Conservation (phyloP, 176 grass and related monocot genomes). For the Alopecurus myosuroides region DNA sequence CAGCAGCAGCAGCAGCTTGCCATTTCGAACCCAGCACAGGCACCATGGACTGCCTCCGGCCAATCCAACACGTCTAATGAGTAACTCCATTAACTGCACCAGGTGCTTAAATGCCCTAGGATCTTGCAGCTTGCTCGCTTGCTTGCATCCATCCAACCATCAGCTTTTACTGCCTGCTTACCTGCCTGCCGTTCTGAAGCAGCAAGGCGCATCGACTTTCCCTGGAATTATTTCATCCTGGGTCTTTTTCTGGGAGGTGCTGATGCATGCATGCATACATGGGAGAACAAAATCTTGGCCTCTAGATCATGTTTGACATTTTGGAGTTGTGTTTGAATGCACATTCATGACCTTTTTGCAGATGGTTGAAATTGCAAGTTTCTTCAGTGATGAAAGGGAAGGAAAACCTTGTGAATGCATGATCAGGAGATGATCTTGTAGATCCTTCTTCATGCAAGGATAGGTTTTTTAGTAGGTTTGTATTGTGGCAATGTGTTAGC, state of each 20-base stretch:
- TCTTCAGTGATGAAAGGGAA: conserved; percentile 26
- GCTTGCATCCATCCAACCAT: conserved; percentile 20
- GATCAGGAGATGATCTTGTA: not conserved
- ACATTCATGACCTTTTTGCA: not conserved
- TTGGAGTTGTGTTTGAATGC: conserved; percentile 20
- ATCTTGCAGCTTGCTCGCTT: conserved; percentile 9
- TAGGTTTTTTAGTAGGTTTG: not conserved
- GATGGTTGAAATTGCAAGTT: conserved; percentile 1
- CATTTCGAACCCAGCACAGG: conserved; percentile 23
- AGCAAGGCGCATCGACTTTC: conserved; percentile 19
- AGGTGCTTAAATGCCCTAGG: conserved; percentile 33
- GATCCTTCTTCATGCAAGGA: conserved; percentile 15
- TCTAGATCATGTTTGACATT: conserved; percentile 3
- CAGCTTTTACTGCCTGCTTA: conserved; percentile 44
- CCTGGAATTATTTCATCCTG: conserved; percentile 29
- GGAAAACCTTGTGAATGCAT: not conserved
- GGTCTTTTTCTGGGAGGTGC: conserved; percentile 1
- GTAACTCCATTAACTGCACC: conserved; percentile 33
- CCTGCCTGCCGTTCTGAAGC: conserved; percentile 39
- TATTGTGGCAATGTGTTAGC: not conserved
- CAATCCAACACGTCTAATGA: conserved; percentile 20
- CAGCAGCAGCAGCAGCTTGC: conserved; percentile 25
- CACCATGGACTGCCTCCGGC: conserved; percentile 6
- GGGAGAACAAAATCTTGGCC: conserved; percentile 16
- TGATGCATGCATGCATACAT: conserved; percentile 5